Percentiles rank a stretch among this genome's conserved stretches.
Conservation (phyloP, 2,329 filamentous ascomycete genomes). For the Thyridium curvatum region DNA sequence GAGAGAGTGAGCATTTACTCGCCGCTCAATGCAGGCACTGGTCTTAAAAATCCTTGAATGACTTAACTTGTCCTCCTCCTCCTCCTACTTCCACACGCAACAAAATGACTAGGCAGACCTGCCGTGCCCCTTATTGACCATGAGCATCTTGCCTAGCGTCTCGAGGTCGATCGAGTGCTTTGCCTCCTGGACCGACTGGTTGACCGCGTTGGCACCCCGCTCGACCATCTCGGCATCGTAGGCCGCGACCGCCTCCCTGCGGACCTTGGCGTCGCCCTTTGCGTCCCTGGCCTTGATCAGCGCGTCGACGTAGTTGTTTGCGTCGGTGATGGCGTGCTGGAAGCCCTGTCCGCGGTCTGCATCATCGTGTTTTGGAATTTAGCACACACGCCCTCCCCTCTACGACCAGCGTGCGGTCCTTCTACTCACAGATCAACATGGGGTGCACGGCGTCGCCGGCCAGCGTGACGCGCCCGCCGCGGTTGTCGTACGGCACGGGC, state of each 20-base stretch:
- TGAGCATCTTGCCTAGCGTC: conserved; percentile 22
- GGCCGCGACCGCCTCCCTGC: conserved; percentile 13
- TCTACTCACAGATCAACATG: conserved; percentile 34
- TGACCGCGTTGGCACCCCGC: conserved; percentile 24
- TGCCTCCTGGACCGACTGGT: conserved; percentile 24
- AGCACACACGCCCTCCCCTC: too few species aligned
- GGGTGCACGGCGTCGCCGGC: conserved; percentile 35
- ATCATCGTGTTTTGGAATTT: too few species aligned
- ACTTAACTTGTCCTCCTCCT: not conserved
- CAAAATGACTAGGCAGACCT: conserved; percentile 13
- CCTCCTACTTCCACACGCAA: too few species aligned
- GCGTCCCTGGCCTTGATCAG: conserved; percentile 15
- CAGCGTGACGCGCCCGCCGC: conserved; percentile 24
- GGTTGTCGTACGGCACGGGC: conserved; percentile 22
- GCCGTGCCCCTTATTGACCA: conserved; percentile 20
- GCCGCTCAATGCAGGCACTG: not conserved
- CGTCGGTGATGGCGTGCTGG: conserved; percentile 35
- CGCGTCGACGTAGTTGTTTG: conserved; percentile 26
- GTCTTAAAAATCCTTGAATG: not conserved
- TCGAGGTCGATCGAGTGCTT: conserved; percentile 20
- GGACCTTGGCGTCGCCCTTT: conserved; percentile 2
- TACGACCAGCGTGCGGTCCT: too few species aligned
- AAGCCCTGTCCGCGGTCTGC: conserved; percentile 39
- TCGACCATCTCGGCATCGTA: conserved; percentile 25
- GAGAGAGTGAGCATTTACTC: not conserved